Percentiles rank a stretch among this genome's conserved stretches.
Evolutionary conservation across 768 basidiomycete species (phyloP).

Genomic region (Collybia sp.): DNA sequence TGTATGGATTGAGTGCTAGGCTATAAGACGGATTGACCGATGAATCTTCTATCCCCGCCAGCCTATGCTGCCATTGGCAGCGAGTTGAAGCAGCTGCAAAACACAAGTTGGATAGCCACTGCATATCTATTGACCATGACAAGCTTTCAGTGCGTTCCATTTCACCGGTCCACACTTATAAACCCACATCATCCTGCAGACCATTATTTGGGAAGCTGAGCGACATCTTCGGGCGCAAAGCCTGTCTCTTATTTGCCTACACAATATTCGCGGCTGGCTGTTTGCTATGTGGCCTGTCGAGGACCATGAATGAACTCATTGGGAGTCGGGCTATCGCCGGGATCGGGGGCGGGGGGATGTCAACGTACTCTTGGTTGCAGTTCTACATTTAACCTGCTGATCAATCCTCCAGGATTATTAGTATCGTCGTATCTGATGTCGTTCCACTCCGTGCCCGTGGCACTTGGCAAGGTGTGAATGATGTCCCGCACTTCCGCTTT

Average conservation of each 20-base stretch:
- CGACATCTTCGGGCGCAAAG: constrained; percentile 62
- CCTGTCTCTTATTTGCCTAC: constrained; percentile 53
- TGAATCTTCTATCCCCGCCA: constrained; percentile 7
- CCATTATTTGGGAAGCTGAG: constrained; percentile 62
- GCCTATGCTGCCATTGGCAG: constrained; percentile 53
- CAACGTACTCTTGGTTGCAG: constrained; percentile 37
- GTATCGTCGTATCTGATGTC: constrained; percentile 64
- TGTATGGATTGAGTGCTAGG: constrained; percentile 19
- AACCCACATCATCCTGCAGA: constrained; percentile 19
- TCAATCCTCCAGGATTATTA: constrained; percentile 37
- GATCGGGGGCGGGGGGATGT: constrained; percentile 60
- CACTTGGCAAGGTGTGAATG: constrained; percentile 57
- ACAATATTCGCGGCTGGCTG: constrained; percentile 48
- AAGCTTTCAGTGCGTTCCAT: constrained; percentile 44
- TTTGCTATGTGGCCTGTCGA: constrained; percentile 47
- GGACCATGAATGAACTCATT: constrained; percentile 51
- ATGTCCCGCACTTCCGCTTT: neutral
- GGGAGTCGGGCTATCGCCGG: constrained; percentile 50
- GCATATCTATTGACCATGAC: constrained; percentile 58
- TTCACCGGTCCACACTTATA: neutral
- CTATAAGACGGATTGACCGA: neutral
- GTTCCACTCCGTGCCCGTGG: constrained; percentile 59
- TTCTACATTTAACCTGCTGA: neutral
- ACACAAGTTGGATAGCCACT: constrained; percentile 64
- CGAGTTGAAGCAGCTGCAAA: constrained; percentile 57